These are phyloP conservation scores for Microascus cirrosus DNA, from an alignment of 2,329 filamentous ascomycete genomes.

Conservation along the genomic window DNA sequence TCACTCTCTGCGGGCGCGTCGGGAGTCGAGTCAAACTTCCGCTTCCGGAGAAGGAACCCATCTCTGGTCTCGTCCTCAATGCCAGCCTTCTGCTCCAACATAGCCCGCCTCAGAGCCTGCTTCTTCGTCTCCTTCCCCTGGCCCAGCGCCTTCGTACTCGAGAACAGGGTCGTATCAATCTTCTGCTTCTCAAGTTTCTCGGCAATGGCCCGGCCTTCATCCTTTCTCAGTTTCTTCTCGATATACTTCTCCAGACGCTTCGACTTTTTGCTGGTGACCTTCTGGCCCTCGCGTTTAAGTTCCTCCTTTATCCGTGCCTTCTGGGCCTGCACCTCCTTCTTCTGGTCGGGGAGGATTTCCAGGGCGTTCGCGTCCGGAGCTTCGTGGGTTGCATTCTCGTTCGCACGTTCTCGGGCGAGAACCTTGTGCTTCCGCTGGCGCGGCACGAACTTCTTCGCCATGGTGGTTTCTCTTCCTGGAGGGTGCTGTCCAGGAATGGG, in stretches of 20 bases:
- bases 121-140: slow-evolving; percentile 60
- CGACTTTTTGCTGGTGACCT: slow-evolving; percentile 53
- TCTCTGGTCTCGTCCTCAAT: slow-evolving; percentile 39
- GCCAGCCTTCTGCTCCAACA: slow-evolving; percentile 55
- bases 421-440: slow-evolving; percentile 59
- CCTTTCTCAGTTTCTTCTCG: slow-evolving; percentile 87
- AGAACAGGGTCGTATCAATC: slow-evolving; percentile 71
- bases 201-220: slow-evolving; percentile 77
- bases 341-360: slow-evolving; percentile 31
- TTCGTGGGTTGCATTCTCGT: slow-evolving; percentile 27
- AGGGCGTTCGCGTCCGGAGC: slow-evolving; percentile 42
- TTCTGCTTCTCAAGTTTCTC: slow-evolving; percentile 70
- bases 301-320: slow-evolving; percentile 45
- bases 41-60: slow-evolving; percentile 39
- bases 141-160: slow-evolving; percentile 68
- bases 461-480: slow-evolving; percentile 14
- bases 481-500: neutral
- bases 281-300: slow-evolving; percentile 35
- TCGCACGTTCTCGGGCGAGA: slow-evolving; percentile 48
- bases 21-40: slow-evolving; percentile 7
- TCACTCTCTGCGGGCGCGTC: slow-evolving; percentile 4
- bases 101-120: slow-evolving; percentile 51
- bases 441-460: slow-evolving; percentile 47
- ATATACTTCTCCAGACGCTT: slow-evolving; percentile 60
- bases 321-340: slow-evolving; percentile 39